Evolutionary conservation across 176 grass and related monocot species (phyloP), one percentile per base, ranked within the genome.

Genomic region (Phragmites australis): DNA sequence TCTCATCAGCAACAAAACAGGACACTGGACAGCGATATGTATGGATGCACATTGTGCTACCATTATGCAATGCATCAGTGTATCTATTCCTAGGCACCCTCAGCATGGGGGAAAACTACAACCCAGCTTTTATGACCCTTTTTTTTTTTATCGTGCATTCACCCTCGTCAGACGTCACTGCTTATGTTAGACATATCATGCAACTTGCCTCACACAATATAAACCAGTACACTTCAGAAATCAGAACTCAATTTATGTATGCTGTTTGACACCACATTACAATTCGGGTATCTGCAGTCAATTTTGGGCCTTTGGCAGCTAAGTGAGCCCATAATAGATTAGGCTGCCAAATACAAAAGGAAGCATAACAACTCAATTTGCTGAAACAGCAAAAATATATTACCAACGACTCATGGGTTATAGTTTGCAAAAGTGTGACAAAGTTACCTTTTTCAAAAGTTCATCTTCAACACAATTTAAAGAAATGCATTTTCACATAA

Each of bases 1-100:
- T 81, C 39, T 76, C 40, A 65, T 49, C 46, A 81, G 75, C 45
- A 76, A 89, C 64, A 56, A 41, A 76, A 85, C 77, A 81, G 64
- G 54, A 61, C 53, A 81, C 13, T 22, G 22, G 82, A 89, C 51
- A 81, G 52, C 21, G 15, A 42, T 69, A 53, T 53, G 44, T 84
- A 82, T 75, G 53, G 76, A 57, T 81, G 78, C 56, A 31, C 31
- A 64, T 53, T 77, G 53, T 83, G 30, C 57, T 78, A 65, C 68
- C 45, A 77, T 56, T 77, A 67, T 77, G 46, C 32, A 59, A 27
- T 64, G 72, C 12, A 29, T 52, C 56, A 77, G 23, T 78, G 60
- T 57, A 14, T 34, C 19, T 77, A 68, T 86, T 77, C 47, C 68
- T 63, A 81, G 62, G 87, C 47, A 57, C 52, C 23, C 57, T 88